Percentiles rank a stretch among this genome's conserved stretches.
Conservation (phyloP, 2,329 filamentous ascomycete genomes). For the Teratosphaeria nubilosa region DNA sequence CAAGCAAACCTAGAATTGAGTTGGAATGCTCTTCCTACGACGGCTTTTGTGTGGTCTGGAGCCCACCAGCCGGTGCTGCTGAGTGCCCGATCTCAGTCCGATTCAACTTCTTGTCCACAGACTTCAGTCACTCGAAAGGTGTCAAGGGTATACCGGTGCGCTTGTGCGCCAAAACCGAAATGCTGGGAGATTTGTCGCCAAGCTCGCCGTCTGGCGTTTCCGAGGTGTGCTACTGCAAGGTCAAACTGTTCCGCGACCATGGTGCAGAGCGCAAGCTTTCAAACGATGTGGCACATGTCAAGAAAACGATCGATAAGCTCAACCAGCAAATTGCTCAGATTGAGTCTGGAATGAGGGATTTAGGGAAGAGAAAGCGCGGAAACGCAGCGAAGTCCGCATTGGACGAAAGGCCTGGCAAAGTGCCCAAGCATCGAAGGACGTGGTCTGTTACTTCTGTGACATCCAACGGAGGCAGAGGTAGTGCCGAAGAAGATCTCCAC, state of each 20-base stretch:
- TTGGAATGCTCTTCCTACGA: constrained; percentile 67
- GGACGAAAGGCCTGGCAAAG: constrained; percentile 61
- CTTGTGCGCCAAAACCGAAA: constrained; percentile 80
- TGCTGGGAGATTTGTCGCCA: constrained; percentile 32
- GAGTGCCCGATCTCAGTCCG: constrained; percentile 84
- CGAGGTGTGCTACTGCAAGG: constrained; percentile 90
- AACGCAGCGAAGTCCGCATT: constrained; percentile 39
- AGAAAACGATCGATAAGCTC: constrained; percentile 91
- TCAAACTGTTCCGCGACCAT: constrained; percentile 93
- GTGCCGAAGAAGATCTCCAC: constrained; percentile 60
- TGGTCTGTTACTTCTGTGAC: constrained; percentile 81
- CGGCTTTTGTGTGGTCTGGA: constrained; percentile 84
- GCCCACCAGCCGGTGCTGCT: constrained; percentile 53
- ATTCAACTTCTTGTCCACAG: constrained; percentile 97
- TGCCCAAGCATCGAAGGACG: constrained; percentile 80
- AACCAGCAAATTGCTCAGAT: constrained; percentile 84
- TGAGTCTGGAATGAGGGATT: constrained; percentile 49
- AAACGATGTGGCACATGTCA: constrained; percentile 88
- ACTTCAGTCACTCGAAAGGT: constrained; percentile 97
- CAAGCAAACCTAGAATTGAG: constrained; percentile 37
- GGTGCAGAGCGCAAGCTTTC: constrained; percentile 90
- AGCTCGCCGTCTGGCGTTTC: constrained; percentile 22
- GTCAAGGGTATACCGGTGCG: constrained; percentile 95
- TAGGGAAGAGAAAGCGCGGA: constrained; percentile 51
- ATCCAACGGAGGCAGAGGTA: constrained; percentile 32